phyloP scores from a whole-genome alignment of 805 yeast genomes.

The Teunomyces lycoperdinae region DNA sequence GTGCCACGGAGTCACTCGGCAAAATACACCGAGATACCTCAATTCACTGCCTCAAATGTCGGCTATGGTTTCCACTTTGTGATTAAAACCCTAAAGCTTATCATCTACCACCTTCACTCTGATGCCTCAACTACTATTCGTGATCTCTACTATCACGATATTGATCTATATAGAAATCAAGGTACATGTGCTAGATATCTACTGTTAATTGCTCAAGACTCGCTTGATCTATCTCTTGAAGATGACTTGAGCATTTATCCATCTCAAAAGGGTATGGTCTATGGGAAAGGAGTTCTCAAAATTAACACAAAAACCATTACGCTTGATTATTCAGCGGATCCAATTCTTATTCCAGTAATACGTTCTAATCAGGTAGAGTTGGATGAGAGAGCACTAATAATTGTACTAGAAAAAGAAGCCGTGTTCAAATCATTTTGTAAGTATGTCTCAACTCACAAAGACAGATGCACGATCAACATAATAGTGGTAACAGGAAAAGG shows the following conservation, averaged over 20 bases:
- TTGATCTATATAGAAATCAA: constrained; percentile 44
- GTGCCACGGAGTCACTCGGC: neutral
- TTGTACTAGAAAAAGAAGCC: constrained; percentile 42
- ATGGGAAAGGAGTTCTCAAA: constrained; percentile 24
- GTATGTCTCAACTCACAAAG: constrained; percentile 8
- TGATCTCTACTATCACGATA: constrained; percentile 60
- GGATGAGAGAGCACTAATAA: neutral
- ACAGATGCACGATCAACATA: neutral
- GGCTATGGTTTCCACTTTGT: neutral
- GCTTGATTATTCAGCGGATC: constrained; percentile 5
- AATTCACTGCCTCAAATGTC: neutral
- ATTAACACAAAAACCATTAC: neutral
- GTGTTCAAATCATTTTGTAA: constrained; percentile 33
- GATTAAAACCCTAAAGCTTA: constrained; percentile 6
- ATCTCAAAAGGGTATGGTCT: constrained; percentile 56
- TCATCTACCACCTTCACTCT: constrained; percentile 1
- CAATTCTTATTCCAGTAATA: constrained; percentile 29
- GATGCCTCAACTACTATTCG: constrained; percentile 40
- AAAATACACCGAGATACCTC: neutral
- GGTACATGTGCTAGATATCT: constrained; percentile 36
- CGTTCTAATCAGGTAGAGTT: neutral
- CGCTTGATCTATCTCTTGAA: constrained; percentile 38
- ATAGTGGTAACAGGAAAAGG: constrained; percentile 62
- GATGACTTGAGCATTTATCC: constrained; percentile 44
- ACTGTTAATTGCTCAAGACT: constrained; percentile 29